Base-by-base conservation (phyloP, 805 yeast species). In the Nakazawaea populi region DNA sequence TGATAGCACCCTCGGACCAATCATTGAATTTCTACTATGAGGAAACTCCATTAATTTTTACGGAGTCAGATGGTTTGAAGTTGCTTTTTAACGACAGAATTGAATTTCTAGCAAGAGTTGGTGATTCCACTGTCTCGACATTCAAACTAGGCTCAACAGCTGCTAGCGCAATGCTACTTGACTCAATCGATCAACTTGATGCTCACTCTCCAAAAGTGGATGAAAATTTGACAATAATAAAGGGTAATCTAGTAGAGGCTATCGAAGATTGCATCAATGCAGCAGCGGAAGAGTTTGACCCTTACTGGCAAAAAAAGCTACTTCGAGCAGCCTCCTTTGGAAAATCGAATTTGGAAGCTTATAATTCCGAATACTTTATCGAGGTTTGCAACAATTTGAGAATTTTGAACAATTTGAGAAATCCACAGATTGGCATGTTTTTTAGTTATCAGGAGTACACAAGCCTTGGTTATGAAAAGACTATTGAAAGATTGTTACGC, bases 271-370 rank as follows among this genome's bases (percentile, higher is more conserved):
- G 96, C 62, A 75, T 90, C 4, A 67, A 75, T 1, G 95, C 95
- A 0, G 85, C 96, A 0, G 65, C 80, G 4, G 84, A 82, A 49
- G 98, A 92, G 59, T 82, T 89, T 58, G 89, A 83, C 54, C 77
- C 87, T 0, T 71, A 73, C 48, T 79, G 91, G 85, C 99, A 94
- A 59, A 90, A 89, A 63, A 79, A 78, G 47, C 68, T 92, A 8
- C 66, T 94, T 38, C 76, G 81, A 48, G 96, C 97, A 1, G 96
- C 91, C 0, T 73, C 87, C 0, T 88, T 91, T 67, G 99, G 97
- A 0, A 94, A 92, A 58, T 75, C 87, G 0, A 72, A 79, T 47
- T 64, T 76, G 42, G 79, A 76, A 7, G 60, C 72, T 3, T 79
- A 75, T 58, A 83, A 83, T 60, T 72, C 90, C 3, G 79, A 79